Base-by-base conservation (phyloP, 139 green algal genomes). In the Picochlorum costavermella region DNA sequence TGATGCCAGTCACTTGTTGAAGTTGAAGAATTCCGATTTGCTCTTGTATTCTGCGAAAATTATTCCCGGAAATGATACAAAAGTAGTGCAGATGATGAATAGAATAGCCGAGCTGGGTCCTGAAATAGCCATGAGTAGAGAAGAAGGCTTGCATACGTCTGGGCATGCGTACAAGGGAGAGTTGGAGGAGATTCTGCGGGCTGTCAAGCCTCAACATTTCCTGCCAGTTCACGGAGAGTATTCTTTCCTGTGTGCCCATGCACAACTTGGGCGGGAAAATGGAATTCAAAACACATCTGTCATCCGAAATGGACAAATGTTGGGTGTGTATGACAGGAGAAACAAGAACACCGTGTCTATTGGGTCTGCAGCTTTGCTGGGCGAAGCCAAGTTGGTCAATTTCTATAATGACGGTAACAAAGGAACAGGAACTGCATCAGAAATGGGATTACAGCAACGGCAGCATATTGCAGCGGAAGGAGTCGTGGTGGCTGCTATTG, bases 211-310 rank as follows among this genome's bases (percentile, higher is more conserved):
- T 13, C 88, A 98, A 77, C 89, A 97, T 81, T 99, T 99, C 68
- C 72, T 99, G 65, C 94, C 94, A 0, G 90, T 99, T 49, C 94
- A 99, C 65, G 94, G 93, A 2, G 94, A 98, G 86, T 96, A 94
- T 70, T 73, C 85, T 10, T 97, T 98, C 78, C 81, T 98, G 51
- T 89, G 81, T 46, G 89, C 87, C 56, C 92, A 98, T 73, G 92
- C 94, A 20, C 67, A 76, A 46, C 61, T 79, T 28, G 72, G 60
- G 1, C 61, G 63, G 4, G 55, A 77, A 0, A 72, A 70, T 44
- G 74, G 74, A 61, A 72, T 92, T 37, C 60, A 66, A 30, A 71
- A 84, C 73, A 93, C 85, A 9, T 81, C 62, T 0, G 92, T 99
- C 10, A 97, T 99, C 69, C 83, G 84, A 68, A 98, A 99, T 73